Evolutionary conservation across 2,329 filamentous ascomycete species (phyloP), one percentile per base, ranked within the genome.

Genomic region (Phialophora tarda): DNA sequence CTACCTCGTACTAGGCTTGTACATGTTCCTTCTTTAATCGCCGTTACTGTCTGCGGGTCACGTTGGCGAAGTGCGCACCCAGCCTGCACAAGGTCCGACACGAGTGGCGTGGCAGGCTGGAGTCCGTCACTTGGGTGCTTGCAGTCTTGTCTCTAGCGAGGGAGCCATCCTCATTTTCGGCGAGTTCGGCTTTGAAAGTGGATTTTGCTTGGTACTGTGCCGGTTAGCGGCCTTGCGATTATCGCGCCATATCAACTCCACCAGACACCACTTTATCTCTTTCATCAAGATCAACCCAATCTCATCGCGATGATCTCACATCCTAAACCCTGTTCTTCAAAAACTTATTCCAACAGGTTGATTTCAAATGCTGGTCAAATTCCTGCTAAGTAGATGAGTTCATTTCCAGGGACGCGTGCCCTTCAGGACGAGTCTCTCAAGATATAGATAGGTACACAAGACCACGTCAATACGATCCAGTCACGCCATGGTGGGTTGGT

Each of bases 241-340:
- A 8, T 51, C 12, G 53, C 53, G 53, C 53, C 28, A 55, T 17
- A 32, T 55, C 24, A 55, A 55, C 53, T 55, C 53, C 53, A 55
- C 53, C 28, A 21, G 28, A 55, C 24, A 55, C 28, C 53, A 55
- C 53, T 55, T 55, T 30, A 30, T 55, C 53, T 24, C 28, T 55
- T n/a, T 12, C 53, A 26, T 55, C 53, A n/a, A 55, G 53, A 55
- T 55, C 53, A 55, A 55, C 53, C 17, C 53, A 55, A 55, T 55
- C 28, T 55, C 28, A 55, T 55, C 17, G 28, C n/a, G 23, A 55
- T 55, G 26, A 55, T 32, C 26, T 32, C 17, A 30, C 10, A 2
- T n/a, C 28, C 12, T n/a, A 34, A 28, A 55, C 26, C 28, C n/a
- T 21, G 53, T 11, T 55, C 23, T 30, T 55, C 28, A 10, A 51